Conservation (phyloP, 2,329 filamentous ascomycete genomes). For the Aspergillus uvarum region DNA sequence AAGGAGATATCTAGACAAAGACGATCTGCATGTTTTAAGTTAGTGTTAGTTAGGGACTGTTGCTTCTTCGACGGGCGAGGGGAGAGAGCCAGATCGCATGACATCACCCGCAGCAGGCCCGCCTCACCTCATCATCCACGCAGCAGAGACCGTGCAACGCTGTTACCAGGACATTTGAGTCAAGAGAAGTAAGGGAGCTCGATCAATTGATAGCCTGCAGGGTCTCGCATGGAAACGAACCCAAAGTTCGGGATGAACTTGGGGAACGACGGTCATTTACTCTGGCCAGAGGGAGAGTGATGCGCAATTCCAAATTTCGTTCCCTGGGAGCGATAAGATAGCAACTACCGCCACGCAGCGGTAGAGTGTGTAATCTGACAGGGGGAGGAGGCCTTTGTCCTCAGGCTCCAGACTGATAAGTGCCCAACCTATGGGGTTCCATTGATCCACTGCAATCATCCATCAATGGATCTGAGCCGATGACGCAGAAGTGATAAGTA, state of each 20-base stretch:
- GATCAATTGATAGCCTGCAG: background rate
- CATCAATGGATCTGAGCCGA: background rate
- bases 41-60: background rate
- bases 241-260: background rate
- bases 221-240: background rate
- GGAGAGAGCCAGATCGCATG: slow-evolving; percentile 5
- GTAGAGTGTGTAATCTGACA: too few species aligned
- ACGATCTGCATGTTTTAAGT: slow-evolving; percentile 3
- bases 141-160: background rate
- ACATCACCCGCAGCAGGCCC: slow-evolving; percentile 6
- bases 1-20: background rate
- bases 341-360: background rate
- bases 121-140: slow-evolving; percentile 3
- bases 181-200: background rate
- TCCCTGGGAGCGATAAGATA: background rate
- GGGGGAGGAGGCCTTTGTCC: too few species aligned
- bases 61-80: background rate
- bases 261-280: too few species aligned
- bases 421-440: background rate
- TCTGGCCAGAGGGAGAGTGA: too few species aligned
- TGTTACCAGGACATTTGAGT: background rate
- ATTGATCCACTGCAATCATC: background rate
- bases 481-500: background rate
- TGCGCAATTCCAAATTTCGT: background rate
- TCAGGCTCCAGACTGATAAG: background rate